These are phyloP conservation scores for Sugiyamaella pinicola DNA, from an alignment of 1,139 yeast species.

Conservation along the genomic window DNA sequence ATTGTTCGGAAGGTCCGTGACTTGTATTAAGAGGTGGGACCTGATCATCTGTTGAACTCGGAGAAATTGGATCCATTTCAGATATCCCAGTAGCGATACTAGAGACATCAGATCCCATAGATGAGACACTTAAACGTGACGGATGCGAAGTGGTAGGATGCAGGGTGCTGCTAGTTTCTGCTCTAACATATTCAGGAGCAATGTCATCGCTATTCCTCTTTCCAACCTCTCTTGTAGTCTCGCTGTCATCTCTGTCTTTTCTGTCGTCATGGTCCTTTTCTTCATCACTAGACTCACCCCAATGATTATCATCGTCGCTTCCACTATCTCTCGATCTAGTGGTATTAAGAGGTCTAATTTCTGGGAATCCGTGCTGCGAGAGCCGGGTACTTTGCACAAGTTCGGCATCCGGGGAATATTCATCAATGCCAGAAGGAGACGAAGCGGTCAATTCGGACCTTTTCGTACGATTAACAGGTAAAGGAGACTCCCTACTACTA, in stretches of 20 bases:
- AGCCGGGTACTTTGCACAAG: conserved; percentile 35
- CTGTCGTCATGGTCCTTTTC: conserved; percentile 17
- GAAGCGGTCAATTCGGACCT: neutral
- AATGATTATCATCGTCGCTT: conserved; percentile 16
- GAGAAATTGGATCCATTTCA: conserved; percentile 9
- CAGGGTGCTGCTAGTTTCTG: neutral
- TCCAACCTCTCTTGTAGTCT: no score
- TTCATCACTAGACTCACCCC: conserved; percentile 18
- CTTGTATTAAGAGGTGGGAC: neutral
- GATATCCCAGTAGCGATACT: conserved; percentile 7
- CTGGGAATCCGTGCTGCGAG: conserved; percentile 22
- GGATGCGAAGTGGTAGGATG: neutral
- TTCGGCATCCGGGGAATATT: conserved; percentile 34
- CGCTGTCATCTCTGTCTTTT: neutral
- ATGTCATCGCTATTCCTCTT: neutral
- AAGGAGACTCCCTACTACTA: neutral
- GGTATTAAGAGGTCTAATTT: conserved; percentile 32
- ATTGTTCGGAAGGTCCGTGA: neutral
- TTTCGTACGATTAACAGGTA: neutral
- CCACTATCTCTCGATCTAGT: conserved; percentile 25
- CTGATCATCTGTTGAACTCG: conserved; percentile 5
- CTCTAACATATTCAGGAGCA: neutral
- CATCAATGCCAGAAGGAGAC: conserved; percentile 17
- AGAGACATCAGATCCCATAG: conserved; percentile 1
- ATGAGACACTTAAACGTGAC: neutral